Conservation (phyloP, 768 basidiomycete genomes). For the Rhodotorula kratochvilovae region DNA sequence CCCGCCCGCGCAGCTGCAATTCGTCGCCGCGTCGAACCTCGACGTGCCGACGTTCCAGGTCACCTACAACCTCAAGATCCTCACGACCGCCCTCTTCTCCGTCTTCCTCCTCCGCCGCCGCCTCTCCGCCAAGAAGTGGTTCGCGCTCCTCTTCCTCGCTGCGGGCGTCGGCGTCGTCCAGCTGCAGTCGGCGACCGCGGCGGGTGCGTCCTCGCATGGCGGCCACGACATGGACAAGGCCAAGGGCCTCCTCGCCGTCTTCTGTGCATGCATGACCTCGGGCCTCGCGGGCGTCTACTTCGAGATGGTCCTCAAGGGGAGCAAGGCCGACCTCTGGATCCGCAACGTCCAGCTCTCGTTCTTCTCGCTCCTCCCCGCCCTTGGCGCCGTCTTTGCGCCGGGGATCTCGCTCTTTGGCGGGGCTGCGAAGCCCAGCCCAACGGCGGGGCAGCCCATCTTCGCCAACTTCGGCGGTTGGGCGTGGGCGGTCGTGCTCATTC, state of each 20-base stretch:
- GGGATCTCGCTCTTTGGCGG: conserved; percentile 23
- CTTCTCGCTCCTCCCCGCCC: conserved; percentile 85
- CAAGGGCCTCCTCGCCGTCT: conserved; percentile 84
- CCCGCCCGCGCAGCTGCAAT: conserved; percentile 69
- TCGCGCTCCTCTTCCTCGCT: conserved; percentile 56
- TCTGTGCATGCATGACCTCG: conserved; percentile 86
- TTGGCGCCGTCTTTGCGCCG: conserved; percentile 56
- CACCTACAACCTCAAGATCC: conserved; percentile 72
- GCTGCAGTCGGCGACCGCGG: conserved; percentile 61
- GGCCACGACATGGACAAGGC: conserved; percentile 68
- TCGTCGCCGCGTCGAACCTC: conserved; percentile 86
- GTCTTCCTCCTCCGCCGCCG: conserved; percentile 79
- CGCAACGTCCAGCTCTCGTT: conserved; percentile 93
- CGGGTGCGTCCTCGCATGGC: conserved; percentile 22
- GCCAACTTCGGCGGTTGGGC: conserved; percentile 84
- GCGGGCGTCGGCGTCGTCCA: conserved; percentile 57
- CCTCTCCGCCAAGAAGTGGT: conserved; percentile 60
- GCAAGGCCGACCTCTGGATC: conserved; percentile 85
- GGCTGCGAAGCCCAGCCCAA: neutral
- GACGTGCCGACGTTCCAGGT: conserved; percentile 96
- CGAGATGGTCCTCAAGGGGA: conserved; percentile 92
- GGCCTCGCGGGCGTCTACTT: conserved; percentile 97
- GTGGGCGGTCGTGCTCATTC: conserved; percentile 75
- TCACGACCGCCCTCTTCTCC: conserved; percentile 82
- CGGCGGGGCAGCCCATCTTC: conserved; percentile 56